phyloP scores from a whole-genome alignment of 345 rosid species.

The Aquilaria yunnanensis region DNA sequence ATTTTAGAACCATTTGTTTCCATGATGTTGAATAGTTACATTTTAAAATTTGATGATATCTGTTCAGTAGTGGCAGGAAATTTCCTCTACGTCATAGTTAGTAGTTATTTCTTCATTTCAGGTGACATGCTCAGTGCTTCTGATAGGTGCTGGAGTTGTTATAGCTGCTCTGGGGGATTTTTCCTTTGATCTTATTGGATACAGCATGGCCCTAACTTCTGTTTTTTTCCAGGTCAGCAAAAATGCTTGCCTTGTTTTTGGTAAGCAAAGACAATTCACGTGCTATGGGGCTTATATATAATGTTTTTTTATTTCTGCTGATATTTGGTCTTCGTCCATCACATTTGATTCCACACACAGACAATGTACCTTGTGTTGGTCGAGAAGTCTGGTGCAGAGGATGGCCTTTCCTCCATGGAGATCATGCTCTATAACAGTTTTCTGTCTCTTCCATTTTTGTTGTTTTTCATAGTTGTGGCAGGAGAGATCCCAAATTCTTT shows the following conservation, averaged over 20 bases:
- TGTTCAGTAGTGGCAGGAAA: too few species aligned
- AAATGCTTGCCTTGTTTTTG: too few species aligned
- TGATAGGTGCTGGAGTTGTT: constrained; percentile 80
- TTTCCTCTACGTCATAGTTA: too few species aligned
- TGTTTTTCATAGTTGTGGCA: constrained; percentile 62
- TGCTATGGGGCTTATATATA: background rate
- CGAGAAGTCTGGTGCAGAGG: constrained; percentile 95
- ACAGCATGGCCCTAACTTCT: constrained; percentile 87
- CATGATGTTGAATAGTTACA: too few species aligned
- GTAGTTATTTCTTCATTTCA: constrained; percentile 19
- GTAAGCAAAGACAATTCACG: background rate
- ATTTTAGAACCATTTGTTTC: too few species aligned
- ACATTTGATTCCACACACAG: constrained; percentile 37
- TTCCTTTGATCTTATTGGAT: constrained; percentile 83
- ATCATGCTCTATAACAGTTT: constrained; percentile 97
- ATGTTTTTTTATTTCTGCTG: too few species aligned
- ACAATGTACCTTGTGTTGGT: constrained; percentile 97
- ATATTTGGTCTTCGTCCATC: background rate
- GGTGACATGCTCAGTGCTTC: constrained; percentile 80
- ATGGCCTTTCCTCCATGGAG: constrained; percentile 87
- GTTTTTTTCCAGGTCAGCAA: constrained; percentile 77
- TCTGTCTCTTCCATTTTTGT: constrained; percentile 81
- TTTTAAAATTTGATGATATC: too few species aligned
- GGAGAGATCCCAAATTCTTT: constrained; percentile 90
- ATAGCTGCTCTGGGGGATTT: constrained; percentile 95